These are phyloP conservation scores for Cryptococcus maquisensis DNA, from an alignment of 1,284 basidiomycete species.

Conservation along the genomic window DNA sequence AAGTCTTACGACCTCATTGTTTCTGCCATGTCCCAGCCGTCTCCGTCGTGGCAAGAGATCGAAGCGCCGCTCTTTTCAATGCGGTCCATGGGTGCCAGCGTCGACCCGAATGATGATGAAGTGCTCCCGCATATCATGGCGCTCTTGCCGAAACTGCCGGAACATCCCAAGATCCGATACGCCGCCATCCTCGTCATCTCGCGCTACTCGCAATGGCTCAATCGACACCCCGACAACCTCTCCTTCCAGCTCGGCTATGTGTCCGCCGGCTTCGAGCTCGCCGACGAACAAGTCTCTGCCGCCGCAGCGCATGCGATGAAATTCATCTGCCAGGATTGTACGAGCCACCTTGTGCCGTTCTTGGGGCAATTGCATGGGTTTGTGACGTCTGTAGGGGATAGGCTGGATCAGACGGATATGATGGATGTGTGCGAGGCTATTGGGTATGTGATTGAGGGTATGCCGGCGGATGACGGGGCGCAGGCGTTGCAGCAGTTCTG, in stretches of 20 bases:
- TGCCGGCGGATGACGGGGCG: constrained; percentile 77
- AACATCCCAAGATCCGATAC: constrained; percentile 88
- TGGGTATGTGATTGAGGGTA: constrained; percentile 86
- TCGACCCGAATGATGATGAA: constrained; percentile 75
- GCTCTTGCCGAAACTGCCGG: constrained; percentile 82
- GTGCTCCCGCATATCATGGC: constrained; percentile 94
- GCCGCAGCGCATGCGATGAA: constrained; percentile 95
- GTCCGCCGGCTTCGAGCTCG: constrained; percentile 80
- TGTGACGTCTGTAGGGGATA: constrained; percentile 67
- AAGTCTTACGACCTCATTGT: constrained; percentile 78
- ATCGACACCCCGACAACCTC: constrained; percentile 82
- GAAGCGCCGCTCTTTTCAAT: constrained; percentile 97
- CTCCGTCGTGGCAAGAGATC: constrained; percentile 84
- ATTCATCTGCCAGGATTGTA: constrained; percentile 96
- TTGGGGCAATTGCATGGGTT: constrained; percentile 89
- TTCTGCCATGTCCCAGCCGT: constrained; percentile 56
- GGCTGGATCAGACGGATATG: constrained; percentile 80
- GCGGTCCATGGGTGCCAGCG: constrained; percentile 95
- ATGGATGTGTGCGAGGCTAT: constrained; percentile 93
- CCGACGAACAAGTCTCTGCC: constrained; percentile 76
- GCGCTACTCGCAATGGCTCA: constrained; percentile 96
- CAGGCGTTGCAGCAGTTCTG: constrained; percentile 79
- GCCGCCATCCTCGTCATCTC: constrained; percentile 93
- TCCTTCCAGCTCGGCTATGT: constrained; percentile 84
- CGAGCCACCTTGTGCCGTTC: constrained; percentile 86